A percentile compares a stretch with the other conserved stretches of the same genome.
These are phyloP conservation scores for Alternaria postmessia DNA, from an alignment of 2,329 filamentous ascomycete species.

Conservation along the genomic window DNA sequence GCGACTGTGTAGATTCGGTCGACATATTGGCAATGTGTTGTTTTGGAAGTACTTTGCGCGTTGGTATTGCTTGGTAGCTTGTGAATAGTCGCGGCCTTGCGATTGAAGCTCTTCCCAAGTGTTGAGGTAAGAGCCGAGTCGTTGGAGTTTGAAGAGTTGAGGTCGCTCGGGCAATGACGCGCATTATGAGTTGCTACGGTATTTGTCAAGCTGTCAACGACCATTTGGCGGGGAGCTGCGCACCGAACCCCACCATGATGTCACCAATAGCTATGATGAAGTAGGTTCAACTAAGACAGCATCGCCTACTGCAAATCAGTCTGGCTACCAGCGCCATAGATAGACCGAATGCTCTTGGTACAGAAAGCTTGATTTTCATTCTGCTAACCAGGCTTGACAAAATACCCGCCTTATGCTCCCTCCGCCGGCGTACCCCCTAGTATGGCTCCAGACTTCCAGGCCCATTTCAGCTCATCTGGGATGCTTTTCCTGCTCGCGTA, in stretches of 20 bases:
- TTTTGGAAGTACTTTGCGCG: conserved; percentile 3
- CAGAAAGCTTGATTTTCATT: no score
- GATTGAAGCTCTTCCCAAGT: conserved; percentile 20
- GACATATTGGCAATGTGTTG: conserved; percentile 40
- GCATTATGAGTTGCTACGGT: conserved; percentile 23
- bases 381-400: not conserved
- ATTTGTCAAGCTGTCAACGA: conserved; percentile 25
- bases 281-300: no score
- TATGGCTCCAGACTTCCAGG: not conserved
- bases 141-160: conserved; percentile 17
- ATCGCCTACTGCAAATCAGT: not conserved
- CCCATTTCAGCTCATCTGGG: not conserved
- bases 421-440: no score
- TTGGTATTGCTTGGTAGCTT: not conserved
- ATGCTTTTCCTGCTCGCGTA: no score
- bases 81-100: conserved; percentile 4
- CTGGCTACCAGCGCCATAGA: not conserved
- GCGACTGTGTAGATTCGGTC: conserved; percentile 47
- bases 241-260: conserved; percentile 30
- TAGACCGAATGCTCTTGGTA: not conserved
- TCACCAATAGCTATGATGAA: conserved; percentile 12
- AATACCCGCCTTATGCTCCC: no score
- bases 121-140: not conserved
- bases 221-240: conserved; percentile 16
- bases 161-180: conserved; percentile 18